phyloP scores from a whole-genome alignment of 2,329 filamentous ascomycete species.

The Huntiella omanensis region DNA sequence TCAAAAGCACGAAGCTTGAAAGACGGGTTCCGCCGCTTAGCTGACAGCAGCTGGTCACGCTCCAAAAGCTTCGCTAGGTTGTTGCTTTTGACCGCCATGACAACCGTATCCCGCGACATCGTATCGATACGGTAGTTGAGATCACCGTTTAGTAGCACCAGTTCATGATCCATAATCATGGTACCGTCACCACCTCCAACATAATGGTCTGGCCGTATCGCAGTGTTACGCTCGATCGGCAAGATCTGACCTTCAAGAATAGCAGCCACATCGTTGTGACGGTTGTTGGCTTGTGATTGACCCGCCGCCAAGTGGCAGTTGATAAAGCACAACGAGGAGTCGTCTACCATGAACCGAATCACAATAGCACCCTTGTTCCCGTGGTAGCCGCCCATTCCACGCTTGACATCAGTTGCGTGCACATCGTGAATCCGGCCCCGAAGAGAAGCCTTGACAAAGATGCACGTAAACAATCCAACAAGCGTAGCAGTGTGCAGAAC shows the following conservation, averaged over 20 bases:
- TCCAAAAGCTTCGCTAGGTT: constrained; percentile 78
- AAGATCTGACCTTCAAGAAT: constrained; percentile 69
- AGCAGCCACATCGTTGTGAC: constrained; percentile 79
- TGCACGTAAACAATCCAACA: constrained; percentile 86
- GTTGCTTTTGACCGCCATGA: constrained; percentile 61
- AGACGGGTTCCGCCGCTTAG: constrained; percentile 70
- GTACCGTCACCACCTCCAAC: constrained; percentile 84
- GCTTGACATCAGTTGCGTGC: constrained; percentile 69
- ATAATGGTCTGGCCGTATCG: constrained; percentile 55
- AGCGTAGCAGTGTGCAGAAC: constrained; percentile 72
- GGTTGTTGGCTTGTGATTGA: constrained; percentile 72
- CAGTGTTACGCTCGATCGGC: constrained; percentile 50
- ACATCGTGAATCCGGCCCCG: constrained; percentile 60
- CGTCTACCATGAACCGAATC: constrained; percentile 81
- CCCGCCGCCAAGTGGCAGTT: constrained; percentile 95
- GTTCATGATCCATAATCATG: constrained; percentile 90
- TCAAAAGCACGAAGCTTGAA: constrained; percentile 78
- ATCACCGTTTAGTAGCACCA: constrained; percentile 92
- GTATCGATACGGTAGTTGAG: constrained; percentile 97
- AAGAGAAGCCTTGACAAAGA: constrained; percentile 74
- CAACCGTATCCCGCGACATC: constrained; percentile 84
- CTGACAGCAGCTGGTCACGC: constrained; percentile 80
- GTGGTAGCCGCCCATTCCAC: constrained; percentile 85
- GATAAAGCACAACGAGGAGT: constrained; percentile 86
- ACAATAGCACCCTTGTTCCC: constrained; percentile 93